Evolutionary conservation across 73 alveolate genomes (phyloP).

Genomic region (Paraurostyla sp.): DNA sequence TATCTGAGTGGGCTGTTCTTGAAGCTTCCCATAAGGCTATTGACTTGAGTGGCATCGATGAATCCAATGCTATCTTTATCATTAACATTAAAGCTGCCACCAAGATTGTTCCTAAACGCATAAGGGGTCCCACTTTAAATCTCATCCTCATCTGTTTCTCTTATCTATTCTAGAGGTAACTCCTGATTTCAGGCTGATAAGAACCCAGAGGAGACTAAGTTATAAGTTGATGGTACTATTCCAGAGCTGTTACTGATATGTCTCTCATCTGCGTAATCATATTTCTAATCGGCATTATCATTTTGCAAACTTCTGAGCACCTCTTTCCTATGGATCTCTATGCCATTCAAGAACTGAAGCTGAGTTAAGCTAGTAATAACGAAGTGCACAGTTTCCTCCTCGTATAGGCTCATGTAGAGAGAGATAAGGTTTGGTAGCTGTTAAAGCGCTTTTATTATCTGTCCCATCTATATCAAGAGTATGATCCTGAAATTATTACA

Average conservation of each 20-base stretch:
- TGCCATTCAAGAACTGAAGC: slow-evolving; percentile 52
- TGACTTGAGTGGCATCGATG: too few species aligned
- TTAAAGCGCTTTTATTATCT: slow-evolving; percentile 2
- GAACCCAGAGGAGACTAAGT: too few species aligned
- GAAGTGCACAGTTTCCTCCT: slow-evolving; percentile 45
- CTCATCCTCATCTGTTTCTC: slow-evolving; percentile 60
- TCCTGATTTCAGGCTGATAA: too few species aligned
- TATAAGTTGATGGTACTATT: too few species aligned
- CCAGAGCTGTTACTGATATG: too few species aligned
- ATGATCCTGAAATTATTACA: background rate
- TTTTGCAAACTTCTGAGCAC: background rate
- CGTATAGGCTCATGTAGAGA: slow-evolving; percentile 52
- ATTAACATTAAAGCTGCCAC: too few species aligned
- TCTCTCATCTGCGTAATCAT: background rate
- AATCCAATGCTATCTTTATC: too few species aligned
- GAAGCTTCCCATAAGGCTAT: too few species aligned
- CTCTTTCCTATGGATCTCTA: slow-evolving; percentile 52
- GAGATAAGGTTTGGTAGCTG: slow-evolving; percentile 44
- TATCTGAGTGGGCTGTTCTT: too few species aligned
- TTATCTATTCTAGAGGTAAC: slow-evolving; percentile 33
- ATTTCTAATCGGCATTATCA: background rate
- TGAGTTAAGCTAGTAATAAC: slow-evolving; percentile 23
- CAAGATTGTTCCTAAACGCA: background rate
- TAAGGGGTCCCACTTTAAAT: slow-evolving; percentile 1
- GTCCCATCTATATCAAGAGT: background rate